Evolutionary conservation across 1,284 basidiomycete species (phyloP).

Genomic region (Sporisorium scitamineum): DNA sequence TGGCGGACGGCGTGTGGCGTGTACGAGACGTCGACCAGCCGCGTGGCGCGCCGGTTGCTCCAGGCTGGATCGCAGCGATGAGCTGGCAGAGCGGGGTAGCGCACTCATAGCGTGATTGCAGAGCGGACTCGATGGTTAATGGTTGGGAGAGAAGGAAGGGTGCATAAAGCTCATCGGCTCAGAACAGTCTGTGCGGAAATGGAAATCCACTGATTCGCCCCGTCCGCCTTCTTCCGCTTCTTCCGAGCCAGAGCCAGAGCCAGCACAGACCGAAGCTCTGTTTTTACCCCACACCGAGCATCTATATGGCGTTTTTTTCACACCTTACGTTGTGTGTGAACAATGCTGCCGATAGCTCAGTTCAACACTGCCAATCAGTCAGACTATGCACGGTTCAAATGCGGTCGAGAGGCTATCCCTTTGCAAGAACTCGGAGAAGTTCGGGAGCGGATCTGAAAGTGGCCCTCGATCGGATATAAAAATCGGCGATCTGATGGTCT

Average conservation of each 20-base stretch:
- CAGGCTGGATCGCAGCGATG: background rate
- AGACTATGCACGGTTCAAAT: no score
- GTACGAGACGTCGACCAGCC: slow-evolving; percentile 24
- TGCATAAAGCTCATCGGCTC: background rate
- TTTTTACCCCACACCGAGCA: background rate
- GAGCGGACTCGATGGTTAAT: no score
- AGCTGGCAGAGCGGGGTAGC: slow-evolving; percentile 4
- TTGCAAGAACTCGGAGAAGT: no score
- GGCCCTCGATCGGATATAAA: no score
- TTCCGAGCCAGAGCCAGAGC: slow-evolving; percentile 13
- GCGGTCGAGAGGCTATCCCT: no score
- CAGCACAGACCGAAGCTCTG: no score
- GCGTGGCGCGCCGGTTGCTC: slow-evolving; percentile 25
- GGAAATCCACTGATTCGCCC: slow-evolving; percentile 1
- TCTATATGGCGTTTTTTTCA: no score
- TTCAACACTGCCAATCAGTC: no score
- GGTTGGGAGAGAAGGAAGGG: background rate
- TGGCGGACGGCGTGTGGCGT: slow-evolving; percentile 6
- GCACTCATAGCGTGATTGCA: slow-evolving; percentile 18
- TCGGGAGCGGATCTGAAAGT: no score
- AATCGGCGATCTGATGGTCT: no score
- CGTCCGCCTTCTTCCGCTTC: slow-evolving; percentile 26
- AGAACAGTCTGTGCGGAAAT: slow-evolving; percentile 16
- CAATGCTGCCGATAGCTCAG: no score
- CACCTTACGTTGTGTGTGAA: no score